These are phyloP conservation scores for Cyphellophora europaea DNA, from an alignment of 2,329 filamentous ascomycete genomes.

Conservation along the genomic window DNA sequence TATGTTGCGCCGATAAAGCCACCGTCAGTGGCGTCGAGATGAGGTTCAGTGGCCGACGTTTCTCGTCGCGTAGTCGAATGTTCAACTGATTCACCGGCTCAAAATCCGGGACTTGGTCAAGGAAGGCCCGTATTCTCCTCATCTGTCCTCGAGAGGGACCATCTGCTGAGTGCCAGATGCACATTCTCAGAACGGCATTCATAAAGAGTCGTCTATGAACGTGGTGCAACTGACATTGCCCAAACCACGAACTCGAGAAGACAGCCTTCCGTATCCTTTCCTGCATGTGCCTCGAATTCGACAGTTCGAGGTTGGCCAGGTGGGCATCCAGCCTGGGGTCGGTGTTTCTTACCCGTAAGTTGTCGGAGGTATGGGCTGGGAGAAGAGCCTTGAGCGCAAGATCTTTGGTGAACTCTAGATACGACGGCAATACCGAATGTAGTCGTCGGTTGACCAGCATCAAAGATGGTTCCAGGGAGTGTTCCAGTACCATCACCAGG, in stretches of 20 bases:
- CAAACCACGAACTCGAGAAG: background rate
- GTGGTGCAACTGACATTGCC: background rate
- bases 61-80: background rate
- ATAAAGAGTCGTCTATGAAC: background rate
- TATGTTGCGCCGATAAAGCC: background rate
- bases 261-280: background rate
- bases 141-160: slow-evolving; percentile 1
- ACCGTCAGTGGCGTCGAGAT: background rate
- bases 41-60: background rate
- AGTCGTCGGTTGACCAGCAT: background rate
- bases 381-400: background rate
- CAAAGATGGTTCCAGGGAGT: slow-evolving; percentile 1
- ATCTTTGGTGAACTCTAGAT: background rate
- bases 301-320: no score
- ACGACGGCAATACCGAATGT: background rate
- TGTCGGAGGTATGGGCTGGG: background rate
- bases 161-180: background rate
- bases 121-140: background rate
- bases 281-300: no score
- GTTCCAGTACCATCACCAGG: background rate
- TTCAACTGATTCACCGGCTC: background rate
- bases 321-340: no score
- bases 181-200: no score
- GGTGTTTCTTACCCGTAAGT: no score
- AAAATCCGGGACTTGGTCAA: background rate